A percentile compares a stretch with the other conserved stretches of the same genome.
These are phyloP conservation scores for Mrakia blollopis DNA, from an alignment of 768 basidiomycete species.

Conservation along the genomic window DNA sequence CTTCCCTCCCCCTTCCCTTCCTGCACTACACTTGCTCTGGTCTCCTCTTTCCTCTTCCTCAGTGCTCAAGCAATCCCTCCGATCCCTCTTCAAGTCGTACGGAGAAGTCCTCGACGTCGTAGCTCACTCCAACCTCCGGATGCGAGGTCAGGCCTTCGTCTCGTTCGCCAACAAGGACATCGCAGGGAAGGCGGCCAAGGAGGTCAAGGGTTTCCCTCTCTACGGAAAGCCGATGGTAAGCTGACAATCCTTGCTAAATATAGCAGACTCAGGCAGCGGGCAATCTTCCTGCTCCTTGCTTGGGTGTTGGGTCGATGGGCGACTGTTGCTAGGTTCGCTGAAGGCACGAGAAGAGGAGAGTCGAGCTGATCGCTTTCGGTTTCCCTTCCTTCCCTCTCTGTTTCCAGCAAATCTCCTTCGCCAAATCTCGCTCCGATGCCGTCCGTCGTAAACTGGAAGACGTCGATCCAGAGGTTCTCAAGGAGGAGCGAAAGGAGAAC, in stretches of 20 bases:
- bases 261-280: too few species aligned
- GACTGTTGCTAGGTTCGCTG: not conserved
- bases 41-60: not conserved
- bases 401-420: slow-evolving; percentile 87
- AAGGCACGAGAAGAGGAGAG: not conserved
- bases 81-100: slow-evolving; percentile 85
- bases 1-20: not conserved
- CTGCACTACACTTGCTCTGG: not conserved
- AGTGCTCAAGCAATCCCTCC: slow-evolving; percentile 85
- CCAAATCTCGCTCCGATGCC: slow-evolving; percentile 78
- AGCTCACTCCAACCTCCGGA: slow-evolving; percentile 87
- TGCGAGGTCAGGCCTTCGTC: slow-evolving; percentile 98
- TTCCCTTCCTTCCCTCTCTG: not conserved
- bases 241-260: not conserved
- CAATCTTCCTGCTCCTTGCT: too few species aligned
- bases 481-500: slow-evolving; percentile 64
- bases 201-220: slow-evolving; percentile 87
- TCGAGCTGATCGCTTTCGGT: slow-evolving; percentile 8
- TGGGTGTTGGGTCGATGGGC: not conserved
- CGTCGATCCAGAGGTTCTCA: slow-evolving; percentile 67
- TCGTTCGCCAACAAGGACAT: slow-evolving; percentile 77
- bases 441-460: slow-evolving; percentile 72
- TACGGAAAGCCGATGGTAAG: slow-evolving; percentile 94
- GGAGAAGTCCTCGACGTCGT: slow-evolving; percentile 92
- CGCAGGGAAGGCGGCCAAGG: slow-evolving; percentile 82